These are phyloP conservation scores for Xylaria grammica DNA, from an alignment of 495 filamentous ascomycete genomes.

Conservation along the genomic window DNA sequence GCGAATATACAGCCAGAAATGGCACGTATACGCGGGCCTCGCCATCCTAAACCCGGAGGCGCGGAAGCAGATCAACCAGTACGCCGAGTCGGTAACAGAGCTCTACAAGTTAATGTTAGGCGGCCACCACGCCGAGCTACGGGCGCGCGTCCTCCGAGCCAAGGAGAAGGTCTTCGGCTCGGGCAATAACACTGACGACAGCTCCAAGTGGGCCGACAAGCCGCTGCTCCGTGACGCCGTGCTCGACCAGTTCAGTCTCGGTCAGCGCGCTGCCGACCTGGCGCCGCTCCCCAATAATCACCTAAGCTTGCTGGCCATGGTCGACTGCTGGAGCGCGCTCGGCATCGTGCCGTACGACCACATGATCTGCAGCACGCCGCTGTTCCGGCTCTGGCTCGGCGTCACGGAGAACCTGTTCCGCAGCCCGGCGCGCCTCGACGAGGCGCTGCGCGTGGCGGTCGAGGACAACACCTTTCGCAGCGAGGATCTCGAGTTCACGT, in stretches of 20 bases:
- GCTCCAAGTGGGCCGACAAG: conserved; percentile 59
- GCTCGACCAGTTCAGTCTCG: conserved; percentile 83
- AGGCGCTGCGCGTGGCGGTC: conserved; percentile 82
- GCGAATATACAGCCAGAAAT: conserved; percentile 97
- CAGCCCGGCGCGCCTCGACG: conserved; percentile 80
- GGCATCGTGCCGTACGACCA: conserved; percentile 97
- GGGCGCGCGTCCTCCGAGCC: conserved; percentile 75
- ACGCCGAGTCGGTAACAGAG: conserved; percentile 89
- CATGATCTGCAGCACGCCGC: conserved; percentile 98
- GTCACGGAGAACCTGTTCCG: conserved; percentile 97
- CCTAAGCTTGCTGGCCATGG: conserved; percentile 92
- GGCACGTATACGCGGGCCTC: conserved; percentile 98
- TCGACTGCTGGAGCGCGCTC: conserved; percentile 94
- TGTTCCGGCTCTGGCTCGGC: conserved; percentile 97
- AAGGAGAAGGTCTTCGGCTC: conserved; percentile 78
- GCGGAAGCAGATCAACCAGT: conserved; percentile 89
- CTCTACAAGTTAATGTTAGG: conserved; percentile 95
- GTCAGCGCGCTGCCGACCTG: conserved; percentile 44
- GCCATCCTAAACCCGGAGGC: conserved; percentile 95
- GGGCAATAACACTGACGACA: no score
- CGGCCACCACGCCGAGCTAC: conserved; percentile 79
- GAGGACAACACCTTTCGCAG: conserved; percentile 85
- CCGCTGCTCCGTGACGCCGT: conserved; percentile 80
- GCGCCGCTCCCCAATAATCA: conserved; percentile 82
- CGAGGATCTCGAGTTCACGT: conserved; percentile 96